Evolutionary conservation across 2,329 filamentous ascomycete genomes (phyloP).

Genomic region (Apiospora rasikravindrae): DNA sequence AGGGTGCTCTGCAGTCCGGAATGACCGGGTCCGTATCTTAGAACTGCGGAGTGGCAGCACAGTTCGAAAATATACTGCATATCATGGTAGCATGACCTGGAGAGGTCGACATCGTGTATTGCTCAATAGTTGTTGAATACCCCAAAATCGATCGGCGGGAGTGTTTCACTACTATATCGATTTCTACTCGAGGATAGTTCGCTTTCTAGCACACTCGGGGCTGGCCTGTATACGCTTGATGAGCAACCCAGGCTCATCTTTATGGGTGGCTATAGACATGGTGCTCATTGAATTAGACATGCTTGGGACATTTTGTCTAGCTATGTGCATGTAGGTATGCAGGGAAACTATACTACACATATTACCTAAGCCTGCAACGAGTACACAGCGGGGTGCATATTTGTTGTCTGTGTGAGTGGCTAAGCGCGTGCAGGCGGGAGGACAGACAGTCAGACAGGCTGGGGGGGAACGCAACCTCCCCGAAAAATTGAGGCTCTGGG

Average conservation of each 20-base stretch:
- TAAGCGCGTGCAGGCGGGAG: neutral
- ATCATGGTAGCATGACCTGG: neutral
- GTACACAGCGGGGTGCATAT: neutral
- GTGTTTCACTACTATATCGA: neutral
- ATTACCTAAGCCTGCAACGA: conserved; percentile 16
- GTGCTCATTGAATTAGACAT: neutral
- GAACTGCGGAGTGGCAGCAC: neutral
- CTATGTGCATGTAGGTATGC: neutral
- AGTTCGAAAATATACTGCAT: neutral
- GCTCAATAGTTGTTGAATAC: neutral
- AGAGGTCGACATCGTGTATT: neutral
- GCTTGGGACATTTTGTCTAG: neutral
- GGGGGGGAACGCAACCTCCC: neutral
- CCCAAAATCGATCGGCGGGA: neutral
- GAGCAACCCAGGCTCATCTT: no score
- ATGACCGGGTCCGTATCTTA: conserved; percentile 36
- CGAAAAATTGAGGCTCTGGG: neutral
- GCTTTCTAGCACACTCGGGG: no score
- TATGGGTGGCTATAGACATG: no score
- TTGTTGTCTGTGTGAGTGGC: neutral
- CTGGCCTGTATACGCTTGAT: no score
- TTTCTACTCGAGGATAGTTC: neutral
- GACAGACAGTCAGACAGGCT: neutral
- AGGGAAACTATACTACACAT: no score
- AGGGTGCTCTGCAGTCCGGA: conserved; percentile 64